A percentile compares a stretch with the other conserved stretches of the same genome.
Evolutionary conservation across 2,329 filamentous ascomycete genomes (phyloP).

Genomic region (Pestalotiopsis sp.): DNA sequence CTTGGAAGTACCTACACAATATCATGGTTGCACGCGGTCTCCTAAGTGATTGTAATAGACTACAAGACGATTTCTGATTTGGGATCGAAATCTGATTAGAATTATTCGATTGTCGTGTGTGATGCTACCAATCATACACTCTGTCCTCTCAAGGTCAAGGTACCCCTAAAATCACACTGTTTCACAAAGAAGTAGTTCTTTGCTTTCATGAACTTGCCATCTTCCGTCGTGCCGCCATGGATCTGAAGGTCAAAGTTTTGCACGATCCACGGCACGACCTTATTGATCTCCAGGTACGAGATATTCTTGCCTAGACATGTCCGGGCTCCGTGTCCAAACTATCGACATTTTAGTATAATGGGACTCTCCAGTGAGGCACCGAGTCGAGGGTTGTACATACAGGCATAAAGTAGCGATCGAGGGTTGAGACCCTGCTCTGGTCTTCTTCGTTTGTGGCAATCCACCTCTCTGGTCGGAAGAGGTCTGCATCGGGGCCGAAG

Average conservation of each 20-base stretch:
- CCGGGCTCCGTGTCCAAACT: not conserved
- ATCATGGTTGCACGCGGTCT: no score
- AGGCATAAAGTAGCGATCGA: not conserved
- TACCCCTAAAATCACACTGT: not conserved
- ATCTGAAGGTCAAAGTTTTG: not conserved
- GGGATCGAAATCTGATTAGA: no score
- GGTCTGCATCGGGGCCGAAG: conserved; percentile 34
- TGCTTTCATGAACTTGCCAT: not conserved
- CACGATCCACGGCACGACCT: not conserved
- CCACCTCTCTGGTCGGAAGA: conserved; percentile 45
- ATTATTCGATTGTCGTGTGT: no score
- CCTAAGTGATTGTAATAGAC: no score
- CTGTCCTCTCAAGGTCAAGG: not conserved
- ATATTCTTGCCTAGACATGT: not conserved
- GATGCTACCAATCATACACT: not conserved
- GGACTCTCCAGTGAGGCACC: not conserved
- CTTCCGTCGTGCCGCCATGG: not conserved
- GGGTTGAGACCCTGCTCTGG: not conserved
- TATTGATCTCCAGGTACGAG: not conserved
- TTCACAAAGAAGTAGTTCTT: not conserved
- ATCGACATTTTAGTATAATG: not conserved
- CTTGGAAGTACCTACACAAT: no score
- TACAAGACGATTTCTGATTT: no score
- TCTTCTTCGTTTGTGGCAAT: conserved; percentile 26
- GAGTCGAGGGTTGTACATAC: not conserved